Base-by-base conservation (phyloP, 225 moss, liverwort and hornwort species). In the Lunularia cruciata region DNA sequence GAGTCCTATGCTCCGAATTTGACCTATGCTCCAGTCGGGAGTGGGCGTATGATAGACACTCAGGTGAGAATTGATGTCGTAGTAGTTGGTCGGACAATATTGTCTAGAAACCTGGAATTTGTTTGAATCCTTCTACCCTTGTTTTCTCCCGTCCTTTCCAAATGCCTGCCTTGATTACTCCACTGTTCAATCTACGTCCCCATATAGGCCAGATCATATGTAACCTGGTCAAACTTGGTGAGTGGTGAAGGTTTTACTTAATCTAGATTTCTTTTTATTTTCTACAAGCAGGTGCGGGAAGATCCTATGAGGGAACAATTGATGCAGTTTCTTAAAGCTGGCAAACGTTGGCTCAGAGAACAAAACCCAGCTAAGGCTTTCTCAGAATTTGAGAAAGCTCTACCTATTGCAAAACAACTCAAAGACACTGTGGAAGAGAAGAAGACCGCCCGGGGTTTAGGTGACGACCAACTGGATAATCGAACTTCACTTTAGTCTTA, bases 1-100 rank as follows among this genome's bases (percentile, higher is more conserved):
- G 98, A 98, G 77, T 91, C 98, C 31, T 98, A 98, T 66, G 98
- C 98, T 43, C 98, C 98, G 35, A 78, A 79, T 65, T 83, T 98
- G 83, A 98, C 86, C 42, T 98, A 98, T 77, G 98, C 98, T 47
- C 98, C 98, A 55, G 86, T 93, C 43, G 87, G 87, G 25, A 78
- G 63, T 64, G 82, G 87, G 62, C 84, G 92, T 54, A 68, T 87
- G 33, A 51, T 73, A 64, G 82, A 82, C 22, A 38, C 42, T 63
- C 77, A 74, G 82, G 82, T 82, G 22, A 5, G 13, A 8, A 37
- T 36, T 18, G 11, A 40, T 25, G 36, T n/a, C n/a, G n/a, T n/a
- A n/a, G n/a, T 18, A 47, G 46, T 18, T 47, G 46, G 18, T 47
- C 18, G 18, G 18, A 47, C 10, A 47, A 10, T 47, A 18, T n/a